Base-by-base conservation (phyloP, 2,329 filamentous ascomycete species). In the Davidsoniella eucalypti region DNA sequence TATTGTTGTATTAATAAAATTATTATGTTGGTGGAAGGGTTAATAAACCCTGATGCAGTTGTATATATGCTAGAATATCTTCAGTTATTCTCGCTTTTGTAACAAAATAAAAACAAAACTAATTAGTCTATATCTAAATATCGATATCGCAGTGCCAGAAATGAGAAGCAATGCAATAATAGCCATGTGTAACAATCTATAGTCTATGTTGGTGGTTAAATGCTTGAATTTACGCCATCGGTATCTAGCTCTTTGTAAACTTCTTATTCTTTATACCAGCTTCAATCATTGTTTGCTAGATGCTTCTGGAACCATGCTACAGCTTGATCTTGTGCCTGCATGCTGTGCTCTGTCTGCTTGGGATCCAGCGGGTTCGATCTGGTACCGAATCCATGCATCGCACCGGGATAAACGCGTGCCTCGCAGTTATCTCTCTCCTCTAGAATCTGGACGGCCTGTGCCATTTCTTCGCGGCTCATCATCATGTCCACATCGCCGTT, bases 401-500 rank as follows among this genome's bases (percentile, higher is more conserved):
- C 66, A 2, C 65, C 65, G 0, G 59, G 57, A 48, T 64, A 60
- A 45, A 66, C 58, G 33, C 57, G 55, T 39, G 63, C 58, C 56
- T 67, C 63, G 54, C 60, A 54, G 44, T 56, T 55, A 3, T 57
- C 56, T 48, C 60, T 60, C 46, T 57, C 59, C 17, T 60, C 59
- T 18, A 65, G 47, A 26, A 64, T 56, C 39, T 51, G 52, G 50
- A 58, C 57, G 46, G 60, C 56, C 26, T 55, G 43, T 47, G 46
- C 18, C 47, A 61, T 57, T 41, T 59, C 49, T 5, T 55, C 46
- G 17, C n/a, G 25, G 54, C 61, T 61, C 43, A 73, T 56, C 47
- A 57, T 60, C 44, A 62, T 56, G 56, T 75, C 72, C 1, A 59
- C 54, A 18, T 69, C 66, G 12, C 67, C 70, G 8, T 71, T 55